Conservation (phyloP, 2,329 filamentous ascomycete species). For the Cytospora mali region DNA sequence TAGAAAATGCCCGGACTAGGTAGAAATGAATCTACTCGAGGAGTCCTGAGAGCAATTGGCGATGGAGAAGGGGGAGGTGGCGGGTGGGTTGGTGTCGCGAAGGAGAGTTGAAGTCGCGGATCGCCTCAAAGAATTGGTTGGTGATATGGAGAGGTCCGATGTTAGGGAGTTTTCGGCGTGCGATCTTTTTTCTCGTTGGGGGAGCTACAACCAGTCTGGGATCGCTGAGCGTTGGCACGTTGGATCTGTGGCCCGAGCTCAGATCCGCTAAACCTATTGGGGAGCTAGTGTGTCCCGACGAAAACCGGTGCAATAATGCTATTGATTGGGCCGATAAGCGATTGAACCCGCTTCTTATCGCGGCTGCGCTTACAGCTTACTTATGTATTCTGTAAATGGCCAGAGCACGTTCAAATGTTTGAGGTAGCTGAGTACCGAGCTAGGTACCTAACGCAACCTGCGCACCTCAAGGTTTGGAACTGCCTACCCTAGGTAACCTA, state of each 20-base stretch:
- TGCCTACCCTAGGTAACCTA: no score
- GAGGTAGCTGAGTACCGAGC: no score
- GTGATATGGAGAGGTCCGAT: slow-evolving; percentile 24
- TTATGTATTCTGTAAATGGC: no score
- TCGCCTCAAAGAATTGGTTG: slow-evolving; percentile 20
- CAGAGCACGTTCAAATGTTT: no score
- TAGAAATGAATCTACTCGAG: slow-evolving; percentile 23
- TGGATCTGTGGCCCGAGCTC: slow-evolving; percentile 9
- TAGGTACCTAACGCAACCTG: no score
- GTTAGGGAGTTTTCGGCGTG: slow-evolving; percentile 26
- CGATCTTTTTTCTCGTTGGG: slow-evolving; percentile 30
- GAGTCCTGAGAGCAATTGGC: slow-evolving; percentile 10
- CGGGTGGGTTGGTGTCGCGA: slow-evolving; percentile 25
- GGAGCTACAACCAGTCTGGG: slow-evolving; percentile 16
- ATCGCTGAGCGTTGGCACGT: background rate
- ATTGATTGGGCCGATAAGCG: slow-evolving; percentile 21
- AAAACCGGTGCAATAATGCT: slow-evolving; percentile 8
- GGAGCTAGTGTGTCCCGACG: slow-evolving; percentile 24
- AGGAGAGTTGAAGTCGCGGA: slow-evolving; percentile 12
- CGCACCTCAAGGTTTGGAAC: no score
- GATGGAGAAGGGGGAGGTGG: slow-evolving; percentile 18
- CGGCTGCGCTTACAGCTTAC: background rate
- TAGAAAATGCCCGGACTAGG: slow-evolving; percentile 8
- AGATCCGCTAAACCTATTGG: slow-evolving; percentile 9
- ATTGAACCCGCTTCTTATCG: background rate